Base-by-base conservation (phyloP, 2,329 filamentous ascomycete genomes). In the Monosporascus sp. region DNA sequence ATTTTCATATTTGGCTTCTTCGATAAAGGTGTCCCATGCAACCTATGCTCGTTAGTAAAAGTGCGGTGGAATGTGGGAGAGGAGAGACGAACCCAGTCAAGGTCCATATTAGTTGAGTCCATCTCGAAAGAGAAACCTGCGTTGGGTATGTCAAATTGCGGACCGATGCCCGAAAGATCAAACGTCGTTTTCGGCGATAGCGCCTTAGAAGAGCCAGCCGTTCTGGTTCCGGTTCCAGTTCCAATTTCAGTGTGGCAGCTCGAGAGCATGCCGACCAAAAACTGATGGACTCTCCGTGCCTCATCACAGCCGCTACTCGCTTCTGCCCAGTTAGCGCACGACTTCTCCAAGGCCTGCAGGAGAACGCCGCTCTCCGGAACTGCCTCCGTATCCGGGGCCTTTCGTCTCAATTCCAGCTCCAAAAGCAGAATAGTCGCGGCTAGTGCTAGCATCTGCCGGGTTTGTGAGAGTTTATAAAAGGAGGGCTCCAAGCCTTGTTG, bases 1-100 rank as follows among this genome's bases (percentile, higher is more conserved):
- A 50, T 57, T 57, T 20, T 63, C 58, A 40, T 61, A 60, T 38
- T 51, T 62, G 18, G 52, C 49, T 6, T 62, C 60, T 51, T 65
- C 64, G 14, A 66, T 58, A 20, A 66, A 64, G 2, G 58, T 56
- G 55, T 67, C 61, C 65, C 62, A 67, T 31, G 54, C 57, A 46
- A 51, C 54, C 65, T 66, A 24, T 31, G 3, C 20, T 28, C 15
- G 35, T 53, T 28, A 54, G 45, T 52, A 15, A 41, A 17, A 43
- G 15, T 18, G 44, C 18, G 8, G 11, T 38, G 3, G 37, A 18
- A 22, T 26, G 5, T 3, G 26, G 15, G 3, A 9, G 45, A 17
- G 37, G 22, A 37, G 2, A 31, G 26, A 56, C 57, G 45, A 45
- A 67, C 63, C 63, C 64, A 68, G 37, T 68, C 64, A 49, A 68